A percentile compares a stretch with the other conserved stretches of the same genome.
Evolutionary conservation across 768 basidiomycete species (phyloP).

Genomic region (Sporobolomyces phaffii): DNA sequence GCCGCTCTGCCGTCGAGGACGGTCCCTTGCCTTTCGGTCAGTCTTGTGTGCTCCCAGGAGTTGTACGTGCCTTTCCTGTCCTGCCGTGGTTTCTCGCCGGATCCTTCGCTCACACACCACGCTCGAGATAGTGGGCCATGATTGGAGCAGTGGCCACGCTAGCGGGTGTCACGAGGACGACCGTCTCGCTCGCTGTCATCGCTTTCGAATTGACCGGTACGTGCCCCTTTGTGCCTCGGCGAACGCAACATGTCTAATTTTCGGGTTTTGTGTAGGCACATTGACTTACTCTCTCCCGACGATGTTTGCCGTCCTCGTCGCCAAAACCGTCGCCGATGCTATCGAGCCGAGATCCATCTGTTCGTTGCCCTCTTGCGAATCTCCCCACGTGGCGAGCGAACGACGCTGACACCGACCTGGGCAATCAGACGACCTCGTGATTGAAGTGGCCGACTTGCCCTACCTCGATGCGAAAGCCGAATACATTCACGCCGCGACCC

Average conservation of each 20-base stretch:
- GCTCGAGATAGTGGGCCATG: constrained; percentile 45
- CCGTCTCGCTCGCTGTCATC: constrained; percentile 90
- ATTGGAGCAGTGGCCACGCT: constrained; percentile 83
- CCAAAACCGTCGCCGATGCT: constrained; percentile 81
- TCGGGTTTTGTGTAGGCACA: too few relatives aligned
- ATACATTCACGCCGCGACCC: constrained; percentile 49
- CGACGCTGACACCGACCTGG: too few relatives aligned
- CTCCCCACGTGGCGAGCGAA: too few relatives aligned
- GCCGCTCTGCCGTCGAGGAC: constrained; percentile 54
- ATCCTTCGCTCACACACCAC: too few relatives aligned
- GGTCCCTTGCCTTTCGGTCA: constrained; percentile 40
- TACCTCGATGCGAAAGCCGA: constrained; percentile 87
- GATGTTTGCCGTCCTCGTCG: constrained; percentile 75
- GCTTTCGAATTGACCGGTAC: constrained; percentile 61
- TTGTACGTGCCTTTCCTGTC: constrained; percentile 4
- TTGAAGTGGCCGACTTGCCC: constrained; percentile 81
- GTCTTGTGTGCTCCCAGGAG: constrained; percentile 73
- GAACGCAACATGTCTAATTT: too few relatives aligned
- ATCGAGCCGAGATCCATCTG: constrained; percentile 92
- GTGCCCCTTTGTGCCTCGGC: too few relatives aligned
- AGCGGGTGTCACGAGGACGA: constrained; percentile 91
- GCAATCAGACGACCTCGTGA: constrained; percentile 64
- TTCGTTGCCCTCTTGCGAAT: neutral
- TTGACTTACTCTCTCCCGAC: constrained; percentile 86
- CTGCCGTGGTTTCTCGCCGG: too few relatives aligned